Conservation (phyloP, 2,329 filamentous ascomycete genomes). For the Cytospora leucostoma region DNA sequence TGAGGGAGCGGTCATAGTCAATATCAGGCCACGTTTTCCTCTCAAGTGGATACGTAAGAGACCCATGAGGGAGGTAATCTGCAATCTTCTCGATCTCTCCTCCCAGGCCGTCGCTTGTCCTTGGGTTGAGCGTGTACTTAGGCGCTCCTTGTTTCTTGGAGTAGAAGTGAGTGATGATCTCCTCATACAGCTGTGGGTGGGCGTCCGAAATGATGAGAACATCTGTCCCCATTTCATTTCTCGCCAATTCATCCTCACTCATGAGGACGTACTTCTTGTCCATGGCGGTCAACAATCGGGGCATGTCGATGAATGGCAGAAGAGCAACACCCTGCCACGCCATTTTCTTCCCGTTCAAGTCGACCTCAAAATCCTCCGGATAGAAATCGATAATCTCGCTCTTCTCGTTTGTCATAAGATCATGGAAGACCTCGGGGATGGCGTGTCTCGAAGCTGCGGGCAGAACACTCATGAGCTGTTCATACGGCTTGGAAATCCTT, state of each 20-base stretch:
- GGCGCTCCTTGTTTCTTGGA: conserved; percentile 76
- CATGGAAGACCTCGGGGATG: conserved; percentile 83
- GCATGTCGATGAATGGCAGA: conserved; percentile 94
- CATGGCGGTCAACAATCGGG: conserved; percentile 79
- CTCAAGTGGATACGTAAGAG: conserved; percentile 75
- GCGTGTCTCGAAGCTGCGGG: conserved; percentile 91
- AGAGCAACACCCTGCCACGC: conserved; percentile 96
- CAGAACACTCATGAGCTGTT: conserved; percentile 97
- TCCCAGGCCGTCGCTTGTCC: conserved; percentile 73
- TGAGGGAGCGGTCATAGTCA: conserved; percentile 84
- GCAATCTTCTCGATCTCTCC: conserved; percentile 82
- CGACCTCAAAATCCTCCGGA: conserved; percentile 87
- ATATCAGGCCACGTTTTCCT: conserved; percentile 71
- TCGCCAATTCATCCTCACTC: conserved; percentile 71
- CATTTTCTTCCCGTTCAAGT: conserved; percentile 97
- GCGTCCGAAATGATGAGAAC: conserved; percentile 81
- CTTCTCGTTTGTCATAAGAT: conserved; percentile 83
- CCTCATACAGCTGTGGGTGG: conserved; percentile 78
- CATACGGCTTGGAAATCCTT: conserved; percentile 84
- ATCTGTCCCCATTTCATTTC: conserved; percentile 80
- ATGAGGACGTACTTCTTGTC: conserved; percentile 78
- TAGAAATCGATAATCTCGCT: conserved; percentile 98
- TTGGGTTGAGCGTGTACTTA: conserved; percentile 72
- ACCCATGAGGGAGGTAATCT: conserved; percentile 80
- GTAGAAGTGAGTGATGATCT: conserved; percentile 83